These are phyloP conservation scores for Epithemia pelagica DNA, from an alignment of 108 stramenopile species.

Conservation along the genomic window DNA sequence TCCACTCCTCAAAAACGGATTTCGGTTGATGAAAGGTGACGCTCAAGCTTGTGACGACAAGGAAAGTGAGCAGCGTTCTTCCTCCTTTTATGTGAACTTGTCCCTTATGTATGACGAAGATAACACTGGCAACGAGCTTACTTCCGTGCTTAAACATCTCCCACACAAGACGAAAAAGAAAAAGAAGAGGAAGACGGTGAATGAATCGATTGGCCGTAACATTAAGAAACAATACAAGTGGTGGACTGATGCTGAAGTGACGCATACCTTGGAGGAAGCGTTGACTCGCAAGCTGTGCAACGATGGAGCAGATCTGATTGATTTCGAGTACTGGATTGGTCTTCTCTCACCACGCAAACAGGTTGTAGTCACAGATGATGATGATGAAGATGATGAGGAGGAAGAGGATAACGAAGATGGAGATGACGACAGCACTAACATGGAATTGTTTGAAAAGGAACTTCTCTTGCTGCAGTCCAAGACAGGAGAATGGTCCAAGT, in stretches of 20 bases:
- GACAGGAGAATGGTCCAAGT: not conserved
- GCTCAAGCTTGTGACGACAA: not conserved
- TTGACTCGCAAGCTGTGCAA: not conserved
- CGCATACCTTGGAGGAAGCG: not conserved
- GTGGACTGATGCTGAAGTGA: not conserved
- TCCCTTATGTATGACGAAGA: not conserved
- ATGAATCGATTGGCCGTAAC: no score
- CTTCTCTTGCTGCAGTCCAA: not conserved
- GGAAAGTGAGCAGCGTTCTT: not conserved
- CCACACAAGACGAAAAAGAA: not conserved
- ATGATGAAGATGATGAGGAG: not conserved
- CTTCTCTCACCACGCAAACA: no score
- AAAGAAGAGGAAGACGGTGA: not conserved
- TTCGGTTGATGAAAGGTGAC: not conserved
- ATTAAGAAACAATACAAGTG: no score
- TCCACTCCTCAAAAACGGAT: not conserved
- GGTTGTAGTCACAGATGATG: no score
- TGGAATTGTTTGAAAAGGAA: not conserved
- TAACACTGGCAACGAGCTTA: not conserved
- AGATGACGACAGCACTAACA: no score
- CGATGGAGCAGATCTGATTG: not conserved
- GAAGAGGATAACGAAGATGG: not conserved
- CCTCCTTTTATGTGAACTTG: not conserved
- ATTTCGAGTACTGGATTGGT: not conserved
- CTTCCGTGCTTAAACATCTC: not conserved